These are phyloP conservation scores for Sophora flavescens DNA, from an alignment of 306 rosid species.

Conservation along the genomic window DNA sequence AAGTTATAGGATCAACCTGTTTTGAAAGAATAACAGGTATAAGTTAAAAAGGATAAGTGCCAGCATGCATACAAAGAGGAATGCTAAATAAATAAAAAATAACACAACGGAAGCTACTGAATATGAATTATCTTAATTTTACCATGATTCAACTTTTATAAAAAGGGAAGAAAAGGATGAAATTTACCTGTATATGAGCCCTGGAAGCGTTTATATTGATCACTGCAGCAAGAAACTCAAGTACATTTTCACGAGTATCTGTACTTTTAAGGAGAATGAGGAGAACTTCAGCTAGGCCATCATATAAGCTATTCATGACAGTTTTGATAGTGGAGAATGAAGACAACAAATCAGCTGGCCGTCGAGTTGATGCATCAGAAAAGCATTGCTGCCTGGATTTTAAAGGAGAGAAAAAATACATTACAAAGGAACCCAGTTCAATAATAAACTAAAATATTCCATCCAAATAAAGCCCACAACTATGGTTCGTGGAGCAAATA, in stretches of 20 bases:
- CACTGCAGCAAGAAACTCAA: constrained; percentile 92
- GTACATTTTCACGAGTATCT: constrained; percentile 84
- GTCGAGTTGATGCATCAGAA: constrained; percentile 86
- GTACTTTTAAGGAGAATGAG: constrained; percentile 81
- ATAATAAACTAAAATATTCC: constrained; percentile 6
- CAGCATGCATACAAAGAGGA: constrained; percentile 2
- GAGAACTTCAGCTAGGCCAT: constrained; percentile 84
- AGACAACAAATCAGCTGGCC: constrained; percentile 82
- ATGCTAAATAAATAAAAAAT: background rate
- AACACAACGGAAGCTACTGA: background rate
- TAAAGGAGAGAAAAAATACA: constrained; percentile 21
- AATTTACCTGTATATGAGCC: constrained; percentile 91
- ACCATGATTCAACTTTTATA: background rate
- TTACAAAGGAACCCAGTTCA: constrained; percentile 26
- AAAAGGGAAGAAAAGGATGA: constrained; percentile 21
- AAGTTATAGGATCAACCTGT: constrained; percentile 89
- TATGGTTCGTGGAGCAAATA: constrained; percentile 22
- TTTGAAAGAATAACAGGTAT: constrained; percentile 21
- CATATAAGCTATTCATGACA: constrained; percentile 80
- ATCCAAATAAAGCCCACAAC: constrained; percentile 29
- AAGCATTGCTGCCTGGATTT: constrained; percentile 89
- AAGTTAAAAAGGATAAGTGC: constrained; percentile 13
- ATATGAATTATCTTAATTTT: constrained; percentile 25
- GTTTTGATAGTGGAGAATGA: constrained; percentile 87
- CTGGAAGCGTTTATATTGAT: constrained; percentile 94